Base-by-base conservation (phyloP, 257 asterid genomes). In the Coffea canephora region DNA sequence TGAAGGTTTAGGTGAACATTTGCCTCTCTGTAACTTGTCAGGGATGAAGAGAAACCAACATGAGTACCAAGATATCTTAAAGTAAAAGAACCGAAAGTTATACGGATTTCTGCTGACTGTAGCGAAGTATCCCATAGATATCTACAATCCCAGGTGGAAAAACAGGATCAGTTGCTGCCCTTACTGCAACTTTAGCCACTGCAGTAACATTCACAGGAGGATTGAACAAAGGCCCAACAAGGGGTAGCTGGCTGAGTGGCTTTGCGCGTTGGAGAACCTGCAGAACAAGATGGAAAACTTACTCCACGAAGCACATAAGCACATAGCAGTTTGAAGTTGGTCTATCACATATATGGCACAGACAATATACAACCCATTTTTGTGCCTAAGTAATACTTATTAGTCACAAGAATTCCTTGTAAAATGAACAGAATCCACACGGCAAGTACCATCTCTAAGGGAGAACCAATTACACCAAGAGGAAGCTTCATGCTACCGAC, bases 61-160 rank as follows among this genome's bases (percentile, higher is more conserved):
- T 57, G 50, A 15, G 19, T 43, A 73, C 31, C n/a, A 50, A 34
- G 11, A 25, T 43, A 21, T 39, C 14, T 12, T 36, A 57, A 41
- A 12, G 39, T 59, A 14, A 23, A 54, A 2, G 70, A 19, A 6
- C 78, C 61, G 31, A 48, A 39, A 9, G 54, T 77, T 75, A 84
- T n/a, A 79, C 84, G 36, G 87, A 87, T 78, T 82, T 86, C 83
- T 89, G 97, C 81, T 93, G 91, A 76, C 96, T 90, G 84, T 90
- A 88, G 41, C 96, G 91, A 72, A 84, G 64, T 25, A 95, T 92
- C 50, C 99, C 99, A 10, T 86, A 85, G 18, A 88, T 93, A 69
- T 95, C 99, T 49, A 95, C 48, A 27, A 95, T 83, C 61, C 99
- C 99, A 21, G 98, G 97, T 43, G 99, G 97, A 81, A 95, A 95